Evolutionary conservation across 257 asterid genomes (phyloP), one percentile per base, ranked within the genome.

Genomic region (Osmanthus fragrans): DNA sequence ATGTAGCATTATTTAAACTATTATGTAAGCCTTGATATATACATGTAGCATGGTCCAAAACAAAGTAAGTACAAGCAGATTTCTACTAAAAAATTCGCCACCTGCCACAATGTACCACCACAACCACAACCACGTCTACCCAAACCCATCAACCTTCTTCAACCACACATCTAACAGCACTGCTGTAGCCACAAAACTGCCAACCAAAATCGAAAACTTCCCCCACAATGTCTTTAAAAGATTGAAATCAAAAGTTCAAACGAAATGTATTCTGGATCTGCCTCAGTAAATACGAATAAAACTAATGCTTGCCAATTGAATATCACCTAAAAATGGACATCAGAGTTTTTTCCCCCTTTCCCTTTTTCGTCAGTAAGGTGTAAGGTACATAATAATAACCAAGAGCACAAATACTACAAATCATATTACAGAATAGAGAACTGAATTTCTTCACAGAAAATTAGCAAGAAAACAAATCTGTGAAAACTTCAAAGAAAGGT

Each of bases 391-490:
- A 23, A 63, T 9, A 25, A 63, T 63, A 60, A 63, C 25, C 37
- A 72, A 45, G 36, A 39, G 10, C 25, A 72, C 64, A 39, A 33
- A 71, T 37, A 71, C 42, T 29, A n/a, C 70, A 73, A 51, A 29
- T 73, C 66, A 63, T 16, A 34, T 5, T 54, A 74, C 70, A 74
- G 49, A 49, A 3, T 3, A 3, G 58, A 15, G 58, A 64, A 60
- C 33, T 56, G 54, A 60, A 72, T 2, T 45, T 45, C 33, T 29
- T 29, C 21, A 42, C 13, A 72, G 33, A 45, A 40, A 45, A 29
- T 72, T 49, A 30, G 66, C 58, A 25, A 77, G 49, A 76, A 33
- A 19, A 21, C 34, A 29, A 40, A 67, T 45, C 74, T 40, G 65
- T 45, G 23, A n/a, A 56, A 54, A 32, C 71, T 8, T 23, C 25